Evolutionary conservation across 305 asterid species (phyloP).

Genomic region (Fraxinus ornus): DNA sequence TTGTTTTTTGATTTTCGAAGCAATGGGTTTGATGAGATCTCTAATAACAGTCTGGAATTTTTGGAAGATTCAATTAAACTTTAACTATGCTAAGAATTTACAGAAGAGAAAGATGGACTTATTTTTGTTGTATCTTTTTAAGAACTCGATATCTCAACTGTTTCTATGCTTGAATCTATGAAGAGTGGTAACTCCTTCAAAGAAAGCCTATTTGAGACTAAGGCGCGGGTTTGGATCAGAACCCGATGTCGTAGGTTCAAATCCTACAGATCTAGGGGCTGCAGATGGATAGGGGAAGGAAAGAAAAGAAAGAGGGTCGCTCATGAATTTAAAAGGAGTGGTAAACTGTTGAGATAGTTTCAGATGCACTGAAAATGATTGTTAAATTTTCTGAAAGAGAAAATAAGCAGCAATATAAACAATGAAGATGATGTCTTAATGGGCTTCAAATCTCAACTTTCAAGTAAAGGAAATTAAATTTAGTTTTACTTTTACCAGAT

Average conservation of each 20-base stretch:
- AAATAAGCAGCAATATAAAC: neutral
- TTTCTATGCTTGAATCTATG: neutral
- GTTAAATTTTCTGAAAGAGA: neutral
- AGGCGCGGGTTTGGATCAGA: too few species aligned
- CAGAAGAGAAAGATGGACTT: neutral
- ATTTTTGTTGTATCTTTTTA: neutral
- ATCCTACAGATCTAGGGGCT: neutral
- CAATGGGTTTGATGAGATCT: neutral
- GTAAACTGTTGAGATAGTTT: neutral
- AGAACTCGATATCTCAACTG: neutral
- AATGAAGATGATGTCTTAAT: neutral
- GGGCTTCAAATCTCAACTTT: neutral
- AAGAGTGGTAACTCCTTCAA: neutral
- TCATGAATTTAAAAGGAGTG: neutral
- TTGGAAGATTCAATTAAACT: neutral
- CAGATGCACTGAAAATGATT: neutral
- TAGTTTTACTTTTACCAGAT: neutral
- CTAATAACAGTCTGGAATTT: slow-evolving; percentile 3
- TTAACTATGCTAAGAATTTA: neutral
- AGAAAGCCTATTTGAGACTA: neutral
- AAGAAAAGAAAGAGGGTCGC: neutral
- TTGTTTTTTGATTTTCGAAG: neutral
- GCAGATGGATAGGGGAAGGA: neutral
- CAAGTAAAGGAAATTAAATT: neutral
- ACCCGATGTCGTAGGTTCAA: too few species aligned